Base-by-base conservation (phyloP, 805 yeast species). In the Pichia gijzeniarum region DNA sequence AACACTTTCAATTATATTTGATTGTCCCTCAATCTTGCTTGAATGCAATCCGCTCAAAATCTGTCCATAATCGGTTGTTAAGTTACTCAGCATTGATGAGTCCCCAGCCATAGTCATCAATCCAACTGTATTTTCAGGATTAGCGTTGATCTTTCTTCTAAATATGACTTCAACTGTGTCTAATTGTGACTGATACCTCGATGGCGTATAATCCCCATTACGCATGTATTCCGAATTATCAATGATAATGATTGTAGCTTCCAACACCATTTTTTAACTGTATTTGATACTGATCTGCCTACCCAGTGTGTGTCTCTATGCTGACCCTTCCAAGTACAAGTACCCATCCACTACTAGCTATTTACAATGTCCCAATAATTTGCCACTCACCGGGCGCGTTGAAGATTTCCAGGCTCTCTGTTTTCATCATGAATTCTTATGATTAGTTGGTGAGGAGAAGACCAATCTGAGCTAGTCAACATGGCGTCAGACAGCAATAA, bases 221-320 rank as follows among this genome's bases (percentile, higher is more conserved):
- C 99, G 76, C 79, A 90, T 85, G 65, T 75, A 91, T 69, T 93
- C 99, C 43, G 96, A 88, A 73, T 89, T 91, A 72, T 93, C 99
- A 60, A 93, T 77, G 59, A 89, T 87, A 51, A 93, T 77, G 85
- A 93, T 90, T 14, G 96, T 85, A 52, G 98, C 98, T 69, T 93
- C 99, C 58, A 90, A 76, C 52, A 84, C 96, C 97, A 89, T 89
- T 44, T 60, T 49, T 37, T 16, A 9, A 5, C 6, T 37, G 2
- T 25, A 8, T 2, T 36, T 5, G 4, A n/a, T 34, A 20, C 17
- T 17, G 14, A 22, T 19, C 12, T 12, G 6, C n/a, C n/a, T n/a
- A n/a, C n/a, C n/a, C n/a, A n/a, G n/a, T n/a, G n/a, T n/a, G n/a
- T n/a, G n/a, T n/a, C n/a, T n/a, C n/a, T n/a, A n/a, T n/a, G n/a